Conservation (phyloP, 805 yeast genomes). For the Saccharomyces kudriavzevii region DNA sequence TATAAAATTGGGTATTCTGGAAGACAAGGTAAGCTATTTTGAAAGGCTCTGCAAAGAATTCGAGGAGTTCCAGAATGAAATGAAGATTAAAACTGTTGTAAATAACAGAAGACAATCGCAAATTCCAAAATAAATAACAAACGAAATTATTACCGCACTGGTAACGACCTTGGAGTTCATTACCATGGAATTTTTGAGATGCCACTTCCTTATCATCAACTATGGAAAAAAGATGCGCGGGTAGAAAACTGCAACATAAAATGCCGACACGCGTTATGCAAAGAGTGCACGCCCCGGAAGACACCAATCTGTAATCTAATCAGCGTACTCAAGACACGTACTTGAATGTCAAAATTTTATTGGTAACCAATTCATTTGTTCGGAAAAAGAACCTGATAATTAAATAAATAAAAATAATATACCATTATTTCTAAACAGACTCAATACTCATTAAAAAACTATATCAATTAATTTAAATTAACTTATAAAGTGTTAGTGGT, state of each 20-base stretch:
- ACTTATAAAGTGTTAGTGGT: constrained; percentile 52
- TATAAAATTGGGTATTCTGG: constrained; percentile 26
- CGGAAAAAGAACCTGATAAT: background rate
- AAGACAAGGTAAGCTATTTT: constrained; percentile 33
- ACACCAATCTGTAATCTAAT: too few species aligned
- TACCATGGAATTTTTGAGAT: too few species aligned
- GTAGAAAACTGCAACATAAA: too few species aligned
- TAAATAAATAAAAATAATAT: background rate
- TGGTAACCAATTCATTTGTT: too few species aligned
- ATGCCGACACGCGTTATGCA: too few species aligned
- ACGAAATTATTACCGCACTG: background rate
- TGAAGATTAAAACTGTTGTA: constrained; percentile 37
- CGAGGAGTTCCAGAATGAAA: constrained; percentile 53
- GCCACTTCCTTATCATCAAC: too few species aligned
- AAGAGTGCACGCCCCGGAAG: too few species aligned
- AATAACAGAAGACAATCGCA: constrained; percentile 12
- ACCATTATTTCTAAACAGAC: background rate
- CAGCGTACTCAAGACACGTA: too few species aligned
- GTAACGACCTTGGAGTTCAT: background rate
- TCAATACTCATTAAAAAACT: background rate
- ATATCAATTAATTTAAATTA: constrained; percentile 3
- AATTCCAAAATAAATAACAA: background rate
- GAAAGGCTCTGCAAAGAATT: constrained; percentile 46
- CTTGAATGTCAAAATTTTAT: too few species aligned
- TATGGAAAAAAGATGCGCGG: too few species aligned